Conservation (phyloP, 768 basidiomycete species). For the Tubosaeta sp. region DNA sequence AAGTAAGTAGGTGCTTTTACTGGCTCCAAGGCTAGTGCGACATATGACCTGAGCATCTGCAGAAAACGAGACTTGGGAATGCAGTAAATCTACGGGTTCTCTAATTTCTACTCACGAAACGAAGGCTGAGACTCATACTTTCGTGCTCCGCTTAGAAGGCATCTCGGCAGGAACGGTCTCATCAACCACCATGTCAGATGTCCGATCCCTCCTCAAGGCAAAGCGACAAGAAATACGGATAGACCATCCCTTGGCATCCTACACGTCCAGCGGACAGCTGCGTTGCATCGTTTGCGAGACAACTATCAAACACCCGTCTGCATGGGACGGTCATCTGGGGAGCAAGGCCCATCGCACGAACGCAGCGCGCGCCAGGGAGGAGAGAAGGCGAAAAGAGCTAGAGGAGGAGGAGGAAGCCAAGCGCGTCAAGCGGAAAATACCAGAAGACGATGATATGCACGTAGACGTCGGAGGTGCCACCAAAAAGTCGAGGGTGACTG, state of each 20-base stretch:
- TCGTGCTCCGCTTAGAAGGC: conserved; percentile 1
- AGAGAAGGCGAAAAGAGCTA: conserved; percentile 38
- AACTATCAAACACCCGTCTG: conserved; percentile 67
- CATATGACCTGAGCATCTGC: too few relatives aligned
- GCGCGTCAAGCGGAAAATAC: conserved; percentile 32
- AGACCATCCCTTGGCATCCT: conserved; percentile 68
- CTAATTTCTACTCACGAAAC: too few relatives aligned
- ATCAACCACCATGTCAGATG: conserved; percentile 58
- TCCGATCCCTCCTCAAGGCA: conserved; percentile 76
- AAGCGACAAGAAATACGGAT: conserved; percentile 74
- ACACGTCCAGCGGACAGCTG: conserved; percentile 61
- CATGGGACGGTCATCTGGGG: conserved; percentile 86
- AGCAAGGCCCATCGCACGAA: conserved; percentile 75
- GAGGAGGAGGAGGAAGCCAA: conserved; percentile 34
- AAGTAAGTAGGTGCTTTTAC: too few relatives aligned
- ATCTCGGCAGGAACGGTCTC: background rate
- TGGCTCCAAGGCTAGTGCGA: too few relatives aligned
- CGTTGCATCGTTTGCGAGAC: conserved; percentile 63
- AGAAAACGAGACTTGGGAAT: too few relatives aligned
- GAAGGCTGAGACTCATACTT: background rate
- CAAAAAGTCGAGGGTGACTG: conserved; percentile 29
- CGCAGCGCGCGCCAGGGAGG: conserved; percentile 54
- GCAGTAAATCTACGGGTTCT: too few relatives aligned
- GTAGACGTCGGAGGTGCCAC: conserved; percentile 20
- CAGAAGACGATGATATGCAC: conserved; percentile 23